Percentiles rank a stretch among this genome's conserved stretches.
Evolutionary conservation across 2,329 filamentous ascomycete genomes (phyloP).

Genomic region (Ascomycota sp.): DNA sequence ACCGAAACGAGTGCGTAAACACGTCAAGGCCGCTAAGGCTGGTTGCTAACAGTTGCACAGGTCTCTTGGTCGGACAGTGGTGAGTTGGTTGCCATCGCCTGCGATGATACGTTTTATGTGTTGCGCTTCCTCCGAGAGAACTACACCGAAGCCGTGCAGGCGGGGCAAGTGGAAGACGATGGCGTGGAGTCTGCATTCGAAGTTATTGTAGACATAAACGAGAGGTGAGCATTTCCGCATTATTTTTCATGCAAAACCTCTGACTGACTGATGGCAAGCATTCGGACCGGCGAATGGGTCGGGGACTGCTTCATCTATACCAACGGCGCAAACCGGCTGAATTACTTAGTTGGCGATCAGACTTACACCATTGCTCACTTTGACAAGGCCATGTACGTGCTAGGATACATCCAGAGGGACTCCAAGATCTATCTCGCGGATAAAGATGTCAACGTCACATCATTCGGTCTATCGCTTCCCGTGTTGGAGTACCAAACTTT

Average conservation of each 20-base stretch:
- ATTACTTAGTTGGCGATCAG: slow-evolving; percentile 94
- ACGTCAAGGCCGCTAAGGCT: not conserved
- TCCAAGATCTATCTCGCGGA: slow-evolving; percentile 88
- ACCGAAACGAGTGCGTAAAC: slow-evolving; percentile 23
- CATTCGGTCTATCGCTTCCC: slow-evolving; percentile 71
- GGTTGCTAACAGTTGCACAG: slow-evolving; percentile 12
- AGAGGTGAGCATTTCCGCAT: slow-evolving; percentile 33
- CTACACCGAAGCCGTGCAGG: slow-evolving; percentile 63
- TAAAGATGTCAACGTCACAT: slow-evolving; percentile 83
- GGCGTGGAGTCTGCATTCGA: slow-evolving; percentile 92
- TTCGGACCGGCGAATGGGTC: slow-evolving; percentile 90
- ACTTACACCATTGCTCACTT: slow-evolving; percentile 96
- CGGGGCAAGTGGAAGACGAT: slow-evolving; percentile 64
- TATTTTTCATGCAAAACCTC: not conserved
- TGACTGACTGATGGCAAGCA: slow-evolving; percentile 19
- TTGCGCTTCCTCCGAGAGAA: slow-evolving; percentile 76
- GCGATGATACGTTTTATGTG: slow-evolving; percentile 88
- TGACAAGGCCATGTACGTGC: slow-evolving; percentile 80
- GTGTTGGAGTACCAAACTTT: slow-evolving; percentile 95
- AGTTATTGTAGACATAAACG: slow-evolving; percentile 84
- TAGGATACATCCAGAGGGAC: slow-evolving; percentile 87
- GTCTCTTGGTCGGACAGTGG: slow-evolving; percentile 97
- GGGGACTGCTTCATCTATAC: slow-evolving; percentile 99
- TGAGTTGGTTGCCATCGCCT: slow-evolving; percentile 77
- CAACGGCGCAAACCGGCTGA: slow-evolving; percentile 84